phyloP scores from a whole-genome alignment of 2,329 filamentous ascomycete genomes.

The Sporothrix protearum region DNA sequence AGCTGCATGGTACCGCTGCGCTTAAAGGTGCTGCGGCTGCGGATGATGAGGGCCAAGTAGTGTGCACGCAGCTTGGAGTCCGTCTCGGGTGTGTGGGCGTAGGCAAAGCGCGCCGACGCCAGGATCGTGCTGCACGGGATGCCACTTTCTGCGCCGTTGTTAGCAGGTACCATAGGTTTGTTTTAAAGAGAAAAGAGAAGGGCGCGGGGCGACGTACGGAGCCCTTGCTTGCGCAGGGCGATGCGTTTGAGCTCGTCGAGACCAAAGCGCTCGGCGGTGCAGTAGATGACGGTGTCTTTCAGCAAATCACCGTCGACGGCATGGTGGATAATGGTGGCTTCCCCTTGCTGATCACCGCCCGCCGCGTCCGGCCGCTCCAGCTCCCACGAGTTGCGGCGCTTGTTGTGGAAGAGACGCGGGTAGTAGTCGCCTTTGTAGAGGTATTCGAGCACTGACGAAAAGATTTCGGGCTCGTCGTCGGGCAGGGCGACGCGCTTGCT shows the following conservation, averaged over 20 bases:
- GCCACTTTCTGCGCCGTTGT: slow-evolving; percentile 59
- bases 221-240: slow-evolving; percentile 81
- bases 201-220: slow-evolving; percentile 51
- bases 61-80: slow-evolving; percentile 90
- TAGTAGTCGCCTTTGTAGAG: slow-evolving; percentile 94
- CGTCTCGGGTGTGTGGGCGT: slow-evolving; percentile 80
- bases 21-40: slow-evolving; percentile 84
- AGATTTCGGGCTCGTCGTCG: slow-evolving; percentile 84
- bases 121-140: slow-evolving; percentile 84
- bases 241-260: slow-evolving; percentile 81
- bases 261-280: slow-evolving; percentile 78
- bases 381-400: slow-evolving; percentile 74
- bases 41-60: slow-evolving; percentile 88
- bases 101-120: slow-evolving; percentile 82
- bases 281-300: slow-evolving; percentile 89
- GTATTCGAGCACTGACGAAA: slow-evolving; percentile 85
- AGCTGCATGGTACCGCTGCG: slow-evolving; percentile 91
- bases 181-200: neutral
- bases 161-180: neutral
- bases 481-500: slow-evolving; percentile 72
- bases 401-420: slow-evolving; percentile 77
- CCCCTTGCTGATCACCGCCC: slow-evolving; percentile 44
- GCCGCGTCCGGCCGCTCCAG: slow-evolving; percentile 61
- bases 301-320: slow-evolving; percentile 65
- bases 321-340: slow-evolving; percentile 67